phyloP scores from a whole-genome alignment of 2,329 filamentous ascomycete species.

The Aspergillus sp. region DNA sequence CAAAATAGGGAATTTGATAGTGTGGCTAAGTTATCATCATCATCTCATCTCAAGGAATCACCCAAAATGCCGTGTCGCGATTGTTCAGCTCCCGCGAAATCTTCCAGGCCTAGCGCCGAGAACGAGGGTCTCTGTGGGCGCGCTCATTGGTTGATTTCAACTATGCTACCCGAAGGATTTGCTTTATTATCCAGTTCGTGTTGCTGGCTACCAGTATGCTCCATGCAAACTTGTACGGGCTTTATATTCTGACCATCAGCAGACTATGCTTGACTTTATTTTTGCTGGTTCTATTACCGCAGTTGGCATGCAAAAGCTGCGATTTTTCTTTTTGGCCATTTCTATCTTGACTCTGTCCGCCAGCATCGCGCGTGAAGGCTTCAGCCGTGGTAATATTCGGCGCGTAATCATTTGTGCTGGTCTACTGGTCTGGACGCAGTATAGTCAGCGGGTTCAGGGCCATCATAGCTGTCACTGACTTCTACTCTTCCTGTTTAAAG shows the following conservation, averaged over 20 bases:
- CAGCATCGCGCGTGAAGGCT: conserved; percentile 13
- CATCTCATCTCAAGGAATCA: background rate
- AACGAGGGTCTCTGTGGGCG: background rate
- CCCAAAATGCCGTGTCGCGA: background rate
- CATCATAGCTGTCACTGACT: conserved; percentile 18
- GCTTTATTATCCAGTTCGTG: conserved; percentile 6
- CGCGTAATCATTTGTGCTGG: conserved; percentile 16
- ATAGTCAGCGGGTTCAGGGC: conserved; percentile 8
- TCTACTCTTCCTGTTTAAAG: background rate
- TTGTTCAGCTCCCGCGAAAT: background rate
- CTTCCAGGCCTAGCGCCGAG: background rate
- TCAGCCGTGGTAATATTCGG: conserved; percentile 14
- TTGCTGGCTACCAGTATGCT: conserved; percentile 9
- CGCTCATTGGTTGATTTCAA: background rate
- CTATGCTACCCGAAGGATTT: conserved; percentile 16
- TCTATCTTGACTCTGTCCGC: conserved; percentile 15
- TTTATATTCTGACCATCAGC: background rate
- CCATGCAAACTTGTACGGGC: conserved; percentile 9
- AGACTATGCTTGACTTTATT: conserved; percentile 18
- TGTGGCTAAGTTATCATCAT: background rate
- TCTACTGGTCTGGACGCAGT: conserved; percentile 15
- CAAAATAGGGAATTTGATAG: background rate
- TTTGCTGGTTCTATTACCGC: conserved; percentile 20
- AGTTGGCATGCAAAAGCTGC: conserved; percentile 14
- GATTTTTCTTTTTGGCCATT: conserved; percentile 14